phyloP scores from a whole-genome alignment of 345 rosid species.

The Hypericum perforatum region DNA sequence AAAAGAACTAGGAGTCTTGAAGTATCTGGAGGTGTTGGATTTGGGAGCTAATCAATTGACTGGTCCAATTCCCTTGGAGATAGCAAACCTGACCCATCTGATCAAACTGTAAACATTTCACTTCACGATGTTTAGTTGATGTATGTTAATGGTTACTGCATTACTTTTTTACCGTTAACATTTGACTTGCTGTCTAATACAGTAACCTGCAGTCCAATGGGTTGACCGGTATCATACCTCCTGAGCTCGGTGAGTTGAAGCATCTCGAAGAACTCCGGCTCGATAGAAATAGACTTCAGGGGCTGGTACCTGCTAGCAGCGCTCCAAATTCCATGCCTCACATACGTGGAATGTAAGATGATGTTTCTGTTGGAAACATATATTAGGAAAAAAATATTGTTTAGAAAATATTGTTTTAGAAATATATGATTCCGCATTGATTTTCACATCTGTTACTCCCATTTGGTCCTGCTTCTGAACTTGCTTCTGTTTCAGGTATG shows the following conservation, averaged over 20 bases:
- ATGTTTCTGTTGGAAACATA: too few species aligned
- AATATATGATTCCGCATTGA: not conserved
- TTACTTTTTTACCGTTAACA: too few species aligned
- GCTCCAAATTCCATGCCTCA: too few species aligned
- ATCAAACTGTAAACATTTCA: conserved; percentile 35
- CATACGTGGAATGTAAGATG: too few species aligned
- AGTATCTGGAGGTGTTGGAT: conserved; percentile 65
- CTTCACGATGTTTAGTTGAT: too few species aligned
- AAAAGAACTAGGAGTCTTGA: conserved; percentile 74
- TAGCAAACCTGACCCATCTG: conserved; percentile 53
- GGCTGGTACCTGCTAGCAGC: not conserved
- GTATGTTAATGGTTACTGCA: too few species aligned
- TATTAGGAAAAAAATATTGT: too few species aligned
- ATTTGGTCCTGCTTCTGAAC: not conserved
- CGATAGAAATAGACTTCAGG: not conserved
- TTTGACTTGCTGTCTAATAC: not conserved
- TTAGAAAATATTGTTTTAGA: too few species aligned
- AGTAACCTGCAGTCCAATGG: not conserved
- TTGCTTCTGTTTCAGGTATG: not conserved
- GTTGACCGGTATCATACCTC: not conserved
- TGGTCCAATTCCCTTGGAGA: conserved; percentile 79
- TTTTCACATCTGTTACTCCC: not conserved
- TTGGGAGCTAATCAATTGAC: conserved; percentile 75
- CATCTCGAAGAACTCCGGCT: not conserved
- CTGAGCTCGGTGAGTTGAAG: not conserved